A percentile compares a stretch with the other conserved stretches of the same genome.
phyloP scores from a whole-genome alignment of 148 eudicot species.

The Rhododendron ferrugineum region DNA sequence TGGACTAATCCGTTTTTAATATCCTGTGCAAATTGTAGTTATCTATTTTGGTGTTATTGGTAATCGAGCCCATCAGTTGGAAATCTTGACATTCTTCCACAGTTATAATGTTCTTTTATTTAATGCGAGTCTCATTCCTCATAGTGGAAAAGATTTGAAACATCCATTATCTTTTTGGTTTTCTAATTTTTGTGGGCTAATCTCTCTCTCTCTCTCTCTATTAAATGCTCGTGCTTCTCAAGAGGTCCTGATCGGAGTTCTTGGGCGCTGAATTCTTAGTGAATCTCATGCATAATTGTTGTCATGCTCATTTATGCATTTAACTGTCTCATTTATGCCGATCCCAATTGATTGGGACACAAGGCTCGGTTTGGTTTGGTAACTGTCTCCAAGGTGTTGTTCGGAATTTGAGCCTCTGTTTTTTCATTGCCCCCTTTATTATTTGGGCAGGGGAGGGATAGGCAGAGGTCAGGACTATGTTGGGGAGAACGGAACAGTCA shows the following conservation, averaged over 20 bases:
- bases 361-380: not conserved
- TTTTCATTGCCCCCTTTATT: not conserved
- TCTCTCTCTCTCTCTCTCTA: not conserved
- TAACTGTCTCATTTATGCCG: not conserved
- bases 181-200: not conserved
- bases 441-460: constrained; percentile 67
- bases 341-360: not conserved
- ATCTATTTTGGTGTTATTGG: not conserved
- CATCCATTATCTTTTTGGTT: not conserved
- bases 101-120: not conserved
- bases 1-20: not conserved
- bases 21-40: not conserved
- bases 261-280: not conserved
- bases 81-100: not conserved
- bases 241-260: not conserved
- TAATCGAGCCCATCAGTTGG: not conserved
- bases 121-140: not conserved
- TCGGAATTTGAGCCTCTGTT: not conserved
- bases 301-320: not conserved
- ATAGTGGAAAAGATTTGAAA: not conserved
- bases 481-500: constrained; percentile 85
- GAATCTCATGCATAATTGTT: not conserved
- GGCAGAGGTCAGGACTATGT: constrained; percentile 64
- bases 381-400: not conserved
- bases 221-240: not conserved